A percentile compares a stretch with the other conserved stretches of the same genome.
Evolutionary conservation across 257 asterid genomes (phyloP).

Genomic region (Fraxinus excelsior): DNA sequence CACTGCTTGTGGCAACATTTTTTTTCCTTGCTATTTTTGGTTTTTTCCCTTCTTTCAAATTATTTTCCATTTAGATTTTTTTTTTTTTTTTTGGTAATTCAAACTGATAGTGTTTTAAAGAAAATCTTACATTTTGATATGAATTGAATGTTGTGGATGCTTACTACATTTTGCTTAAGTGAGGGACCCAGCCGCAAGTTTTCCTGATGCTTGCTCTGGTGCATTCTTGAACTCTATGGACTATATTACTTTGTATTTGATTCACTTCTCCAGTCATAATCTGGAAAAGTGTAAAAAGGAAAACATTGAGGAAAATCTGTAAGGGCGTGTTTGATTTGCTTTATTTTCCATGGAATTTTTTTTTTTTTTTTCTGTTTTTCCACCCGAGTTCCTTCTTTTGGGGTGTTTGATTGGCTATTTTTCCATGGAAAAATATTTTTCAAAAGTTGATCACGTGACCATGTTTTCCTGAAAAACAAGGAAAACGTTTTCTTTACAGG

Average conservation of each 20-base stretch:
- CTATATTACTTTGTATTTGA: neutral
- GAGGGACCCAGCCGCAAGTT: too few relatives aligned
- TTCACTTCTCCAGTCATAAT: neutral
- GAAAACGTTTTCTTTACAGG: too few relatives aligned
- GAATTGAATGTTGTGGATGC: neutral
- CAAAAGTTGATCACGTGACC: too few relatives aligned
- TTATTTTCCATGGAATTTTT: too few relatives aligned
- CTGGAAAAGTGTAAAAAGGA: neutral
- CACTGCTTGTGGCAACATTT: too few relatives aligned
- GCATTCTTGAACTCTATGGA: neutral
- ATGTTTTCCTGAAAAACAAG: too few relatives aligned
- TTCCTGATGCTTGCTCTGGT: too few relatives aligned
- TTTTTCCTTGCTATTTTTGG: neutral
- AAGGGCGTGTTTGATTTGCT: neutral
- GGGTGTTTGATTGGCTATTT: too few relatives aligned
- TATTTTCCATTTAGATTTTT: neutral
- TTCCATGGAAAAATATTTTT: too few relatives aligned
- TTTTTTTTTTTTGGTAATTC: neutral
- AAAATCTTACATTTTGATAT: neutral
- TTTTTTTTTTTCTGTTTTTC: too few relatives aligned
- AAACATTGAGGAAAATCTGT: neutral
- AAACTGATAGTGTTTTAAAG: neutral
- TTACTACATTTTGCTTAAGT: neutral
- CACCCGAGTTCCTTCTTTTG: too few relatives aligned
- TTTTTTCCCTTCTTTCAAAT: too few relatives aligned